phyloP scores from a whole-genome alignment of 441 rosid species.

The Daphne laureola region DNA sequence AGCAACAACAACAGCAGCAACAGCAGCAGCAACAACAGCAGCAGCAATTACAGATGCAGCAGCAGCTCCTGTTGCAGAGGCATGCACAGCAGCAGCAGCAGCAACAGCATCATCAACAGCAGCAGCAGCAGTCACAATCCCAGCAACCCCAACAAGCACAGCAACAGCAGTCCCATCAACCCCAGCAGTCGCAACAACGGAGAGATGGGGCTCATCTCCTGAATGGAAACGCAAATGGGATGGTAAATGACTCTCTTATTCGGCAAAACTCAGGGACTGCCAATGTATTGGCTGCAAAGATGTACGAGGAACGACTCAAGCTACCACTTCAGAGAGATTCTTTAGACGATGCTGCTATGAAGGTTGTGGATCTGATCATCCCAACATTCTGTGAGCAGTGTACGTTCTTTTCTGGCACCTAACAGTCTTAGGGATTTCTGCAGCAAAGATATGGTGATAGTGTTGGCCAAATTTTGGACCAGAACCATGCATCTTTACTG shows the following conservation, averaged over 20 bases:
- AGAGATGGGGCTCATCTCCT: conserved; percentile 25
- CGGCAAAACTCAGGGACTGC: conserved; percentile 29
- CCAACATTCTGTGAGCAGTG: not conserved
- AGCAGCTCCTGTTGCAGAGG: conserved; percentile 35
- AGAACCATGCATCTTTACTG: conserved; percentile 31
- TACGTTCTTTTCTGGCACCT: conserved; percentile 1
- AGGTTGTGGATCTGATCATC: conserved; percentile 19
- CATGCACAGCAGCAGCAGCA: conserved; percentile 29
- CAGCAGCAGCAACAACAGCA: conserved; percentile 22
- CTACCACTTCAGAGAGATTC: conserved; percentile 36
- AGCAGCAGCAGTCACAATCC: conserved; percentile 21
- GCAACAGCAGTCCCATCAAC: conserved; percentile 1
- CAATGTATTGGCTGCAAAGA: conserved; percentile 27
- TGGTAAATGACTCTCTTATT: conserved; percentile 21
- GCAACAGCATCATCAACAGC: conserved; percentile 28
- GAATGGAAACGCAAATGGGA: conserved; percentile 16
- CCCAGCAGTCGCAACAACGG: conserved; percentile 19
- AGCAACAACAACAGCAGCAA: conserved; percentile 33
- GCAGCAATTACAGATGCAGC: conserved; percentile 38
- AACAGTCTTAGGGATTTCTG: conserved; percentile 7
- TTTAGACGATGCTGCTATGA: conserved; percentile 25
- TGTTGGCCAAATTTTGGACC: conserved; percentile 30
- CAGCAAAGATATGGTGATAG: conserved; percentile 33
- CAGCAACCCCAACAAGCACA: conserved; percentile 21
- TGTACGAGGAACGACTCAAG: conserved; percentile 35